Base-by-base conservation (phyloP, 2,329 filamentous ascomycete genomes). In the Colletotrichum scovillei region DNA sequence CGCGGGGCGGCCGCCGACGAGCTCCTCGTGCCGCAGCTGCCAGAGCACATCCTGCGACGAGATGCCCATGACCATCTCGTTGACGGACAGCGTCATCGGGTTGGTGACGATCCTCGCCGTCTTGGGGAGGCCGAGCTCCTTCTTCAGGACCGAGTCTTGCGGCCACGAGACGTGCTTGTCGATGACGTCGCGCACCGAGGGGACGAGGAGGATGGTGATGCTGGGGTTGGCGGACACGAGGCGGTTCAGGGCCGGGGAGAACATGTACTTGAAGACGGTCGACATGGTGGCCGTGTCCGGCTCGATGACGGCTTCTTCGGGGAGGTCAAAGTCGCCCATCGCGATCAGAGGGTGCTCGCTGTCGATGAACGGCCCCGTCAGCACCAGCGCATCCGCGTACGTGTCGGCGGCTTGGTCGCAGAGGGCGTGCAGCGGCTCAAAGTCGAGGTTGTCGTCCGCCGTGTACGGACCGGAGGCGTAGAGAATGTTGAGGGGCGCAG, bases 381-480 rank as follows among this genome's bases (percentile, higher is more conserved):
- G 87, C 56, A 98, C 88, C 32, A 99, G 84, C 3, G 91, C 90
- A 80, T 99, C 97, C 12, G 92, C 93, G 75, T 90, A 92, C 26
- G 88, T 90, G 75, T 94, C 91, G 19, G 91, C 91, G 9, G 95
- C 95, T 78, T 92, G 92, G 76, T 89, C 89, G 80, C 96, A 96
- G 19, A 99, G 88, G 35, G 94, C 91, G 78, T 95, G 92, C 1
- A 99, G 86, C 8, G 96, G 93, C 78, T 97, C 94, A 80, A 95
- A 99, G 76, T 95, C 93, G 58, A 99, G 91, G 79, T 97, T 97
- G 78, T 96, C 94, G 77, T 98, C 95, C 3, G 95, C 91, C 0
- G 95, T 98, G 82, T 97, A 99, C 0, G 97, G 97, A 0, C 97
- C 97, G 0, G 95, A 90, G 1, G 93, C 94, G 72, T 96, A 88